Evolutionary conservation across 2,329 filamentous ascomycete species (phyloP), one percentile per base, ranked within the genome.

Genomic region (Pyrenophora teres): DNA sequence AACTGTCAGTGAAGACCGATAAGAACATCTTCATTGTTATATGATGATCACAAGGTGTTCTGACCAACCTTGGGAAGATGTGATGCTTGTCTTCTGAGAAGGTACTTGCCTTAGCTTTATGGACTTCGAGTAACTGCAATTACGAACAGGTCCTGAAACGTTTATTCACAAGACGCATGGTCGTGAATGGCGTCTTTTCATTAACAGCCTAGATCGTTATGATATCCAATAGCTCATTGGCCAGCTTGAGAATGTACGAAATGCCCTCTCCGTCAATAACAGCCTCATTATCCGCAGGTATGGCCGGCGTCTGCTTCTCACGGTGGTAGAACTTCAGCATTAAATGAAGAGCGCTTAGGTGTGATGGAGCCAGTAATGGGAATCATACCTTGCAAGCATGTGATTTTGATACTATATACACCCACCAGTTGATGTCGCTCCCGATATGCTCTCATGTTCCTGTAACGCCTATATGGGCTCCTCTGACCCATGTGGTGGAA

Each of bases 401-500:
- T 4, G 30, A 6, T 25, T 10, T 23, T 16, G 4, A 43, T 33
- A 32, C 30, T n/a, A 43, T 23, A 12, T 35, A 30, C 9, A 30
- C 27, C 27, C 27, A 30, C 27, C 27, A 30, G 27, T 30, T 10
- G 27, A 30, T 30, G 10, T 10, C 27, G 27, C 19, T 21, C 5
- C 19, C 19, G 9, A 13, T 12, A 25, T 25, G 23, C 27, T 9
- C 56, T 13, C 38, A 47, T 32, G 59, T 53, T 50, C 50, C 49
- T 42, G 36, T 30, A 59, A 61, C 59, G 55, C 50, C 38, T 19
- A n/a, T 6, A 42, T 33, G 32, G 2, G 46, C 41, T 18, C 12
- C 33, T 33, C 40, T n/a, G 33, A 30, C 23, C 35, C 9, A 30
- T 21, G 5, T 40, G 15, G 25, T 2, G 27, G 12, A 7, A 5